Evolutionary conservation across 257 asterid genomes (phyloP).

Genomic region (Agastache rugosa): DNA sequence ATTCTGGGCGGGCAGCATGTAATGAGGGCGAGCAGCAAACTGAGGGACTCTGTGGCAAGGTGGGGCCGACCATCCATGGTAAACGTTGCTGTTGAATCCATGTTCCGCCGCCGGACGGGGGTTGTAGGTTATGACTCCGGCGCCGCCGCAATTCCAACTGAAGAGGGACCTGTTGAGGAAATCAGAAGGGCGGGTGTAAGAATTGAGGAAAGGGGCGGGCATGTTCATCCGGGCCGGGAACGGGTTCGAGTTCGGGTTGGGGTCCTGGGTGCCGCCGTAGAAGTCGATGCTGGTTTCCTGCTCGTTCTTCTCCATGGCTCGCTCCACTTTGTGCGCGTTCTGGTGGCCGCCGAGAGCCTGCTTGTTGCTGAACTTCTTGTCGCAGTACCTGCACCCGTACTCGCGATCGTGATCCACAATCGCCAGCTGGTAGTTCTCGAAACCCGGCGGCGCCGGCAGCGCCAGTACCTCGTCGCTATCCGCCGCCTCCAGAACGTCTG

Average conservation of each 20-base stretch:
- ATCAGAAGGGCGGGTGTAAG: not conserved
- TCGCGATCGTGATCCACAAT: not conserved
- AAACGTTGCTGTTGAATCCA: not conserved
- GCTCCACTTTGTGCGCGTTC: constrained; percentile 32
- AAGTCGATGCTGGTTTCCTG: not conserved
- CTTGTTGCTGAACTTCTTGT: constrained; percentile 25
- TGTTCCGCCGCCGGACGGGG: not conserved
- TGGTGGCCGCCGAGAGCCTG: constrained; percentile 35
- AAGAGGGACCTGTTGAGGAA: not conserved
- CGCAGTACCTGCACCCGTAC: constrained; percentile 20
- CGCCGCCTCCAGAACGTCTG: not conserved
- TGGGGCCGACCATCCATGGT: not conserved
- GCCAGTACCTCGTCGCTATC: not conserved
- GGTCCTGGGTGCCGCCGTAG: not conserved
- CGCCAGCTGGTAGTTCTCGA: constrained; percentile 1
- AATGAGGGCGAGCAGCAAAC: not conserved
- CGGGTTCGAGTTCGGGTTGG: not conserved
- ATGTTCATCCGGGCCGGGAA: not conserved
- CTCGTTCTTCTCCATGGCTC: not conserved
- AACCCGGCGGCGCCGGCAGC: not conserved
- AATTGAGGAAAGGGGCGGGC: not conserved
- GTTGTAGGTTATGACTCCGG: not conserved
- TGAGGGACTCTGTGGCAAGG: not conserved
- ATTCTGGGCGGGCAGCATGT: not conserved
- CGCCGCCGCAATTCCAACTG: not conserved